These are phyloP conservation scores for Linum trigynum DNA, from an alignment of 345 rosid species.

Conservation along the genomic window DNA sequence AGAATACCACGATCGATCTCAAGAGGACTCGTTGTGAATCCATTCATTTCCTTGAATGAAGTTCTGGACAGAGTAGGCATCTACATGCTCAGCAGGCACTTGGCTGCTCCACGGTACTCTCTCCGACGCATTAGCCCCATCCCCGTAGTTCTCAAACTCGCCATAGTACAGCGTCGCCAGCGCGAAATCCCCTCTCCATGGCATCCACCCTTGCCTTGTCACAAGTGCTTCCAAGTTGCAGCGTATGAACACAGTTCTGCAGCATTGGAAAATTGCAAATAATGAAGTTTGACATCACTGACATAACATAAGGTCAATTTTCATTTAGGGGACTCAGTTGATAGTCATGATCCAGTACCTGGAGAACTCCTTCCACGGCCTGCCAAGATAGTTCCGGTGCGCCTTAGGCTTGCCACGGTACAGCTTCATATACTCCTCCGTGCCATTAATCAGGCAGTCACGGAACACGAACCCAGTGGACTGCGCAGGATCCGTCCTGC, in stretches of 20 bases:
- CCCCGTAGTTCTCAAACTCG: conserved; percentile 59
- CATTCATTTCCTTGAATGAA: conserved; percentile 83
- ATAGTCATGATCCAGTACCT: conserved; percentile 1
- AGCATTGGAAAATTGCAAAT: neutral
- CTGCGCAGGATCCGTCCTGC: conserved; percentile 78
- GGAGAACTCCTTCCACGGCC: conserved; percentile 96
- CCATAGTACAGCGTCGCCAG: conserved; percentile 78
- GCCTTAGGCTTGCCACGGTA: conserved; percentile 48
- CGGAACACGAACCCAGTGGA: conserved; percentile 63
- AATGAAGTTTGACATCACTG: too few relatives aligned
- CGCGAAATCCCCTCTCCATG: conserved; percentile 62
- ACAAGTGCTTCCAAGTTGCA: conserved; percentile 52
- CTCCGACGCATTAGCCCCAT: conserved; percentile 38
- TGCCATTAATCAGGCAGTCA: conserved; percentile 67
- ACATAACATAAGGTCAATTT: too few relatives aligned
- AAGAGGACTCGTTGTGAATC: conserved; percentile 33
- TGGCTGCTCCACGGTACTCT: conserved; percentile 76
- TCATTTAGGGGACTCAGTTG: too few relatives aligned
- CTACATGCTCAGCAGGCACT: conserved; percentile 46
- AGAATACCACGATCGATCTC: neutral
- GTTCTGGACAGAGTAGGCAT: conserved; percentile 50
- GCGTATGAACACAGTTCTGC: conserved; percentile 52
- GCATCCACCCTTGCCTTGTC: conserved; percentile 66
- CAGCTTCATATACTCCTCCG: conserved; percentile 60
- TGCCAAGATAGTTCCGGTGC: conserved; percentile 63